These are phyloP conservation scores for Stemphylium lycopersici DNA, from an alignment of 2,329 filamentous ascomycete genomes.

Conservation along the genomic window DNA sequence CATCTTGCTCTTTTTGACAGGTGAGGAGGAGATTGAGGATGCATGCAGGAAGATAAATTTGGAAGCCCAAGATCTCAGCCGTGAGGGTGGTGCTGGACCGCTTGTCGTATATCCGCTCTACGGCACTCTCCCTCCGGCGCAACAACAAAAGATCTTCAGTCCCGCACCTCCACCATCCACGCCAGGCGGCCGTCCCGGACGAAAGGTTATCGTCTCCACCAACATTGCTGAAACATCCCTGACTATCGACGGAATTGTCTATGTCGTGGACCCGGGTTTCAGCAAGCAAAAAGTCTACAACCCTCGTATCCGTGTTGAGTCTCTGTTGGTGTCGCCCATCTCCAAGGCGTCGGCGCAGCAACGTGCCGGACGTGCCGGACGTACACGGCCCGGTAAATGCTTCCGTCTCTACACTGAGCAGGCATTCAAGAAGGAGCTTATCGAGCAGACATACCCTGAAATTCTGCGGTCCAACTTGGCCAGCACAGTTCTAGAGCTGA, in stretches of 20 bases:
- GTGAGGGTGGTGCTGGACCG: constrained; percentile 90
- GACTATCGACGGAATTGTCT: constrained; percentile 98
- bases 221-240: constrained; percentile 98
- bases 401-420: constrained; percentile 95
- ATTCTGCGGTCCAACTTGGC: constrained; percentile 93
- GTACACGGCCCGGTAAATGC: constrained; percentile 97
- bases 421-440: constrained; percentile 97
- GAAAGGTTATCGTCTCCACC: constrained; percentile 92
- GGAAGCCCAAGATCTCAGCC: constrained; percentile 88
- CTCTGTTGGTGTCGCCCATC: constrained; percentile 94
- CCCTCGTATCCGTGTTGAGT: constrained; percentile 93
- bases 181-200: constrained; percentile 81
- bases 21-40: constrained; percentile 98
- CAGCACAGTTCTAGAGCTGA: constrained; percentile 93
- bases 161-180: constrained; percentile 76
- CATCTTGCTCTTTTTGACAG: constrained; percentile 91
- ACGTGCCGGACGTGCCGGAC: constrained; percentile 96
- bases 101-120: constrained; percentile 92
- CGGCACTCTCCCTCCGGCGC: constrained; percentile 86
- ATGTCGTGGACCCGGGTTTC: constrained; percentile 98
- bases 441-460: constrained; percentile 96
- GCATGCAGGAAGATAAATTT: constrained; percentile 88
- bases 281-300: constrained; percentile 99
- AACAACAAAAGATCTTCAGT: constrained; percentile 96
- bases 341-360: constrained; percentile 98